Base-by-base conservation (phyloP, 1,284 basidiomycete species). In the Trametes polyzona region DNA sequence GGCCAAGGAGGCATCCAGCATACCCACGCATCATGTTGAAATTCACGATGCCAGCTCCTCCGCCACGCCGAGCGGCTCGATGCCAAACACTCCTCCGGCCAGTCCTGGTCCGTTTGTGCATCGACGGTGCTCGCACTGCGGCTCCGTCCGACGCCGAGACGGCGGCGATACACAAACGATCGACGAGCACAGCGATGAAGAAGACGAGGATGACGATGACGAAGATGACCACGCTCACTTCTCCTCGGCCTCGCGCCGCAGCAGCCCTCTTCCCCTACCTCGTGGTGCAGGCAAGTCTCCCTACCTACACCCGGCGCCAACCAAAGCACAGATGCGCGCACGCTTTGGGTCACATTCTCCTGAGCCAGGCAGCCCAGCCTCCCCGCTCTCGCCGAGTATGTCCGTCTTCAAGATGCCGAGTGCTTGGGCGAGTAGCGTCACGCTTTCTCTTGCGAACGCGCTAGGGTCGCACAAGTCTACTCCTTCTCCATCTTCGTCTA, bases 371-470 rank as follows among this genome's bases (percentile, higher is more conserved):
- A 65, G 63, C n/a, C 55, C 61, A 0, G 65, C 69, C 0, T 68
- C 68, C 2, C 69, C 67, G 4, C 57, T 63, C 17, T 61, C 58
- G 12, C 53, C 58, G 7, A 64, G 58, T n/a, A 55, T 58, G 33
- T 65, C 68, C 2, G 42, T 65, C 48, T 59, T 62, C 42, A 62
- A 58, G 47, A 55, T 60, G 48, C 57, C 61, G 17, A 63, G 53
- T 36, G 65, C 68, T 4, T 68, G 67, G 65, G 62, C 67, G 8
- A 72, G 70, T 42, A 67, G 46, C 24, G 53, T 69, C 17, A 70
- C 69, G 16, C 67, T 72, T 7, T 64, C 65, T 17, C 61, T 65
- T 9, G 56, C 53, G 8, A 61, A 47, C 14, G 60, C 57, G 3
- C 51, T 66, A 7, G 63, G 62, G 1, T 47, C 59, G n/a, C 55